These are phyloP conservation scores for Scortechinia acanthostroma DNA, from an alignment of 2,329 filamentous ascomycete genomes.

Conservation along the genomic window DNA sequence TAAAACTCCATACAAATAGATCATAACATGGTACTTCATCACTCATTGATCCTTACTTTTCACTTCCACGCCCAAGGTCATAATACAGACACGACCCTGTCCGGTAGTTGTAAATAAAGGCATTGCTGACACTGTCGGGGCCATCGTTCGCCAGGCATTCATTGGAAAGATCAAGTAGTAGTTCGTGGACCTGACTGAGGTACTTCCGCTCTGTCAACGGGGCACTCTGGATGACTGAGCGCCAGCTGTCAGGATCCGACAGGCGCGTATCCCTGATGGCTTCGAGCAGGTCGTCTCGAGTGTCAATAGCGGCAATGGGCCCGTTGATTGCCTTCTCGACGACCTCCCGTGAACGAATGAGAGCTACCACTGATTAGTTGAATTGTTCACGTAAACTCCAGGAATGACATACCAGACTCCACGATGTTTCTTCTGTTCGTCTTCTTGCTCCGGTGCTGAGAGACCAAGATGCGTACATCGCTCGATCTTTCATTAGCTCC, in stretches of 20 bases:
- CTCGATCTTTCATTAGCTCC: conserved; percentile 39
- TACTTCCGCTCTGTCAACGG: conserved; percentile 76
- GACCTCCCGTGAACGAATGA: conserved; percentile 43
- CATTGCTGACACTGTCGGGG: conserved; percentile 34
- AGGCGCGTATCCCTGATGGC: conserved; percentile 68
- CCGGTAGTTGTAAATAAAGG: conserved; percentile 87
- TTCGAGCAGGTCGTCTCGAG: conserved; percentile 75
- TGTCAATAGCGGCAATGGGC: conserved; percentile 81
- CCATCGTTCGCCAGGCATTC: conserved; percentile 37
- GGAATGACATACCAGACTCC: conserved; percentile 62
- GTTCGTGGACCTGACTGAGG: conserved; percentile 72
- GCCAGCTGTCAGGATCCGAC: conserved; percentile 78
- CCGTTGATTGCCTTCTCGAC: conserved; percentile 66
- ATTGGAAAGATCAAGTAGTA: conserved; percentile 57
- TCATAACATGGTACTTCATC: no score
- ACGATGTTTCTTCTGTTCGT: conserved; percentile 81
- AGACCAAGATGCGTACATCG: conserved; percentile 78
- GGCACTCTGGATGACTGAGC: conserved; percentile 70
- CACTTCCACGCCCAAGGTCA: conserved; percentile 44
- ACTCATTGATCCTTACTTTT: neutral
- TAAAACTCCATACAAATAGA: no score
- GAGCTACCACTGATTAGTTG: conserved; percentile 28
- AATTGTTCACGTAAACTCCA: conserved; percentile 8
- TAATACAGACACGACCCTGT: conserved; percentile 81
- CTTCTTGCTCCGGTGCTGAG: conserved; percentile 82